Percentiles rank a stretch among this genome's conserved stretches.
These are phyloP conservation scores for Oryza coarctata DNA, from an alignment of 176 grass and related monocot genomes.

Conservation along the genomic window DNA sequence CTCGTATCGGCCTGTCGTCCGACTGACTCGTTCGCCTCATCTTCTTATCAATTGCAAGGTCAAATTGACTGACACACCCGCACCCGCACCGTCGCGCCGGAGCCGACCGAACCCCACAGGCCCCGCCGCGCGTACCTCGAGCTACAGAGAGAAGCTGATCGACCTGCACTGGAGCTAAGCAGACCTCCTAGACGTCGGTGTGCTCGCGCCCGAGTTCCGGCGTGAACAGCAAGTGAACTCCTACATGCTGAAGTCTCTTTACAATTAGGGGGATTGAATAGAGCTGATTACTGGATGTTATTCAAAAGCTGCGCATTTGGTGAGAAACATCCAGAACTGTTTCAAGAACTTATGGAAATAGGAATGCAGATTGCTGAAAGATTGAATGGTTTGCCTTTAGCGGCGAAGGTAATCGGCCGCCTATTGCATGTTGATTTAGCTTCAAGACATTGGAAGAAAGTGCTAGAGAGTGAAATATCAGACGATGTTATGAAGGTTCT, in stretches of 20 bases:
- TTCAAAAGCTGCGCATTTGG: slow-evolving; percentile 46
- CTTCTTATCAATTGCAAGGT: too few relatives aligned
- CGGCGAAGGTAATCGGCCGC: slow-evolving; percentile 54
- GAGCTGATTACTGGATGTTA: slow-evolving; percentile 53
- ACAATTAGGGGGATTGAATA: slow-evolving; percentile 44
- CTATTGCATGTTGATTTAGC: slow-evolving; percentile 50
- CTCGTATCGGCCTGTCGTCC: too few relatives aligned
- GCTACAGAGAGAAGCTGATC: too few relatives aligned
- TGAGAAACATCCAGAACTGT: slow-evolving; percentile 29
- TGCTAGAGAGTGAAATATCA: slow-evolving; percentile 55
- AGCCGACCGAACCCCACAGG: too few relatives aligned
- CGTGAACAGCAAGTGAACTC: slow-evolving; percentile 29
- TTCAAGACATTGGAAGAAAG: slow-evolving; percentile 43
- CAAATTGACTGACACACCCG: too few relatives aligned
- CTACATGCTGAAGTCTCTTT: slow-evolving; percentile 30
- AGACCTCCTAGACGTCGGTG: too few relatives aligned
- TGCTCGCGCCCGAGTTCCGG: too few relatives aligned
- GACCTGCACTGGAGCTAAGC: too few relatives aligned
- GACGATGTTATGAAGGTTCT: slow-evolving; percentile 66
- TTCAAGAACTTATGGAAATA: slow-evolving; percentile 46
- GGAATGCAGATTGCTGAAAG: slow-evolving; percentile 45
- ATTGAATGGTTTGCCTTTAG: slow-evolving; percentile 59
- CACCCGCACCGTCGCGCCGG: too few relatives aligned
- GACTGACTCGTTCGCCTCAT: too few relatives aligned
- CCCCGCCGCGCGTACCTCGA: too few relatives aligned